Percentiles rank a stretch among this genome's conserved stretches.
Evolutionary conservation across 768 basidiomycete genomes (phyloP).

Genomic region (Lentinus tigrinus): DNA sequence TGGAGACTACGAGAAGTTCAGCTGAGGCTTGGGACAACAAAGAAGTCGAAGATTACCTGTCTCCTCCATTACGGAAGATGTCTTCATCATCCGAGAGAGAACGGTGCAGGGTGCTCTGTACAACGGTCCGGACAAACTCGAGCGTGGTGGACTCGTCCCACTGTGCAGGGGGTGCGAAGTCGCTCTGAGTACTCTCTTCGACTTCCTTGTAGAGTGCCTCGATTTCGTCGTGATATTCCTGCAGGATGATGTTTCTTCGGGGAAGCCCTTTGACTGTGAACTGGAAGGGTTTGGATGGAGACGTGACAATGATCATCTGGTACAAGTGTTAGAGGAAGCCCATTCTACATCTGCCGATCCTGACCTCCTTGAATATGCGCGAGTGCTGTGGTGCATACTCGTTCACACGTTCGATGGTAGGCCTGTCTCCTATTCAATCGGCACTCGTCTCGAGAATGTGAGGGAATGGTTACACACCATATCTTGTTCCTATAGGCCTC

Average conservation of each 20-base stretch:
- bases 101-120: slow-evolving; percentile 32
- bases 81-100: slow-evolving; percentile 34
- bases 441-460: too few relatives aligned
- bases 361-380: slow-evolving; percentile 48
- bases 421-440: too few relatives aligned
- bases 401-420: slow-evolving; percentile 40
- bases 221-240: slow-evolving; percentile 41
- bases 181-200: slow-evolving; percentile 32
- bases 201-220: slow-evolving; percentile 34
- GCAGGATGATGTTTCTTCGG: slow-evolving; percentile 26
- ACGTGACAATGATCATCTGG: slow-evolving; percentile 35
- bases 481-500: slow-evolving; percentile 35
- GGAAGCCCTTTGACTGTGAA: slow-evolving; percentile 33
- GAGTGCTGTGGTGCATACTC: slow-evolving; percentile 44
- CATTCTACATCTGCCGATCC: background rate
- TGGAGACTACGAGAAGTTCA: slow-evolving; percentile 23
- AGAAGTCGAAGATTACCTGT: slow-evolving; percentile 29
- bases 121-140: slow-evolving; percentile 33
- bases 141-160: slow-evolving; percentile 27
- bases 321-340: background rate
- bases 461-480: slow-evolving; percentile 32
- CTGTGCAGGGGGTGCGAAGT: slow-evolving; percentile 25
- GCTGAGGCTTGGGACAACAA: background rate
- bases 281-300: slow-evolving; percentile 31
- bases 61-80: slow-evolving; percentile 40